A percentile compares a stretch with the other conserved stretches of the same genome.
Conservation (phyloP, 345 rosid species). For the Toxicodendron radicans region DNA sequence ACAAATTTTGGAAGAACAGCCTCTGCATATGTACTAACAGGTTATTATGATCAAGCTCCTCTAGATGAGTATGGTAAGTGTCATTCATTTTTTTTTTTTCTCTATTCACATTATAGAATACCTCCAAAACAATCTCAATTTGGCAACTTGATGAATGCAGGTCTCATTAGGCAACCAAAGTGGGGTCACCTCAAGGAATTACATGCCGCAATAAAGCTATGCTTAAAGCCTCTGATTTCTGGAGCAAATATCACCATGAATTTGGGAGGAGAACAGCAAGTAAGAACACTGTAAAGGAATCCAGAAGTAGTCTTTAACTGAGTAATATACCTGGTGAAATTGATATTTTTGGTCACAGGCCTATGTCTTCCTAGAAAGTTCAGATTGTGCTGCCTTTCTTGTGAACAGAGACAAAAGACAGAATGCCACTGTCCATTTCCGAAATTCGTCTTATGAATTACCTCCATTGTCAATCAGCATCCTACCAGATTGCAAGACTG, state of each 20-base stretch:
- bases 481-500: constrained; percentile 72
- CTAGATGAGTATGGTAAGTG: constrained; percentile 78
- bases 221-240: constrained; percentile 52
- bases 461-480: constrained; percentile 69
- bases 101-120: neutral
- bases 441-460: constrained; percentile 46
- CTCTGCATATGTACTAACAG: constrained; percentile 51
- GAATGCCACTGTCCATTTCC: constrained; percentile 40
- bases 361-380: constrained; percentile 46
- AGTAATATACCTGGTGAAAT: neutral
- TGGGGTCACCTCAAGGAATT: constrained; percentile 81
- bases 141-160: constrained; percentile 28
- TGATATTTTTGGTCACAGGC: constrained; percentile 41
- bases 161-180: constrained; percentile 70
- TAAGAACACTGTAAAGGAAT: constrained; percentile 32
- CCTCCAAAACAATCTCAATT: neutral
- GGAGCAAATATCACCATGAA: constrained; percentile 36
- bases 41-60: constrained; percentile 83
- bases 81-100: neutral
- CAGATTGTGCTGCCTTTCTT: constrained; percentile 68
- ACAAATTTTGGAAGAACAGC: constrained; percentile 76
- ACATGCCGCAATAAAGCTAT: constrained; percentile 61
- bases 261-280: constrained; percentile 58
- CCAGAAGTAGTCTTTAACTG: neutral
- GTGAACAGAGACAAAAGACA: constrained; percentile 42